These are phyloP conservation scores for Quercus cerris DNA, from an alignment of 306 rosid genomes.

Conservation along the genomic window DNA sequence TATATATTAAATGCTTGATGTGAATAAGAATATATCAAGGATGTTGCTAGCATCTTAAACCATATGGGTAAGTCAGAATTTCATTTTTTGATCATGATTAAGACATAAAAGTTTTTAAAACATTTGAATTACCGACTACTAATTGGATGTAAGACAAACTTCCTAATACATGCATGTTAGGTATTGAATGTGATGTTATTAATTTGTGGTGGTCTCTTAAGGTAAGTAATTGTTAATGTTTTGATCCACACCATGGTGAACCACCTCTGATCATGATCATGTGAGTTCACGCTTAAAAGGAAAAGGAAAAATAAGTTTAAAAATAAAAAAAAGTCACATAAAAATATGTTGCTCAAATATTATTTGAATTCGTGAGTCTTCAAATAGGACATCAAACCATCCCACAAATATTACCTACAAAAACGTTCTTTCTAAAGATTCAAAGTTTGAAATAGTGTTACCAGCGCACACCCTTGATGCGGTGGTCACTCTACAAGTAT, in stretches of 20 bases:
- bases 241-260: no score
- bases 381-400: constrained; percentile 30
- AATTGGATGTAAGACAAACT: no score
- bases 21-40: no score
- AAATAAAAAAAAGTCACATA: background rate
- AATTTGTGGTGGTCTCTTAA: no score
- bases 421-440: background rate
- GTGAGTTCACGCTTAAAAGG: background rate
- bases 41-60: background rate
- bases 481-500: no score
- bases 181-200: no score
- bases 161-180: no score
- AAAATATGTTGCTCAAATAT: constrained; percentile 13
- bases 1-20: background rate
- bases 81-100: background rate
- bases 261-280: background rate
- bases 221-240: no score
- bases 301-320: background rate
- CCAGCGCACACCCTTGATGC: no score
- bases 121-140: no score
- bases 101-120: no score
- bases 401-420: constrained; percentile 1
- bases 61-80: background rate
- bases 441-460: constrained; percentile 4
- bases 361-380: constrained; percentile 27